Conservation (phyloP, 2,329 filamentous ascomycete species). For the Xylaria sp. region DNA sequence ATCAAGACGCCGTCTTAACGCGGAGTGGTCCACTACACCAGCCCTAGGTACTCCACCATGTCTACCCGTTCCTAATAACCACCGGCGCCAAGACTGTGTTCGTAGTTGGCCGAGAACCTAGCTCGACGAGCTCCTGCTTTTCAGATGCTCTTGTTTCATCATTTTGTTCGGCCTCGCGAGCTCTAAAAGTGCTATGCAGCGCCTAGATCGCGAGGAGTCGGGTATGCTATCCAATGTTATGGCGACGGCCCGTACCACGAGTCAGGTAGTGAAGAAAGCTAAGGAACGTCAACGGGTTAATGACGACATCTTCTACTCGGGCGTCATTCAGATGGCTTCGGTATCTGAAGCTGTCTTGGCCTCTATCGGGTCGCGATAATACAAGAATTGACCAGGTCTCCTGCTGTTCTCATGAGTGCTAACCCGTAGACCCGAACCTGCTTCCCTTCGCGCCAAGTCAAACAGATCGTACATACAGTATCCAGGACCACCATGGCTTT, state of each 20-base stretch:
- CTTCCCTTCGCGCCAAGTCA: neutral
- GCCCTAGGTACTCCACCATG: too few relatives aligned
- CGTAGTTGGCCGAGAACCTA: neutral
- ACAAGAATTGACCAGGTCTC: too few relatives aligned
- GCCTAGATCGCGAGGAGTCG: neutral
- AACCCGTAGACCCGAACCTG: neutral
- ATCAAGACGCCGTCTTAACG: neutral
- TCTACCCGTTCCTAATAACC: too few relatives aligned
- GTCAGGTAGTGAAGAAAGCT: neutral
- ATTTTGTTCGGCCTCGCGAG: too few relatives aligned
- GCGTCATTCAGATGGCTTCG: neutral
- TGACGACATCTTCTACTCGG: neutral
- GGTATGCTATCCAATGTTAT: neutral
- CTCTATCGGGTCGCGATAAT: too few relatives aligned
- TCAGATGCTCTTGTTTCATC: neutral
- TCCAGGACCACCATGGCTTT: neutral
- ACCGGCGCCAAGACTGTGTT: neutral
- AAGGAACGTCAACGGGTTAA: neutral
- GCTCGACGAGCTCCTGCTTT: neutral
- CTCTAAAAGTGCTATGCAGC: neutral
- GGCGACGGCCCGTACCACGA: neutral
- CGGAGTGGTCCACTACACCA: too few relatives aligned
- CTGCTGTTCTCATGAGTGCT: too few relatives aligned
- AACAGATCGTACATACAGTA: neutral
- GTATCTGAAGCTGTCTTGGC: neutral